Percentiles rank a stretch among this genome's conserved stretches.
phyloP scores from a whole-genome alignment of 805 yeast genomes.

The Saturnispora zaruensis region DNA sequence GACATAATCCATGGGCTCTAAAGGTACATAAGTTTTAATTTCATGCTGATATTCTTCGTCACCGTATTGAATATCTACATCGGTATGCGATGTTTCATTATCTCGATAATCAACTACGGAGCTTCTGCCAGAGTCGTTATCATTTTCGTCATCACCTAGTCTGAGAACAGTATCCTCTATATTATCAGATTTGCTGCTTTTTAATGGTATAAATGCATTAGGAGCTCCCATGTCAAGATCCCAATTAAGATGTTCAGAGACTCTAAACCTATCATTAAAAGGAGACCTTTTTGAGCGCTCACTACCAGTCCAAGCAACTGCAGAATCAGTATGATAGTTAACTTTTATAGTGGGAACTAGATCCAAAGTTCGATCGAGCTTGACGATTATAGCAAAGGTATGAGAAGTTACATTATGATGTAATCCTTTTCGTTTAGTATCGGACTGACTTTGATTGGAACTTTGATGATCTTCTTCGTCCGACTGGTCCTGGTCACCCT shows the following conservation, averaged over 20 bases:
- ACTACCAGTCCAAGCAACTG: conserved; percentile 38
- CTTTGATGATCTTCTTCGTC: conserved; percentile 10
- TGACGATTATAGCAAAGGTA: conserved; percentile 44
- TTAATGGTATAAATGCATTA: conserved; percentile 30
- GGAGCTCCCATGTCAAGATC: conserved; percentile 34
- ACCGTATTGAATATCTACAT: conserved; percentile 15
- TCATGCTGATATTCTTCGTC: conserved; percentile 23
- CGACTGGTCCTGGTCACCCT: conserved; percentile 16
- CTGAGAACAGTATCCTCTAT: conserved; percentile 14
- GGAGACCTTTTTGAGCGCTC: conserved; percentile 35
- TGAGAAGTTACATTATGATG: conserved; percentile 32
- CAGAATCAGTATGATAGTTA: conserved; percentile 36
- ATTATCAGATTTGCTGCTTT: conserved; percentile 10
- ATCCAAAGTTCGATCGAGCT: conserved; percentile 33
- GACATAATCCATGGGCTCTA: conserved; percentile 19
- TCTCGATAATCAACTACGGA: neutral
- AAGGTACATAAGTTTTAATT: conserved; percentile 18
- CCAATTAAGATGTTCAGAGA: conserved; percentile 35
- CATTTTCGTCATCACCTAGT: conserved; percentile 15
- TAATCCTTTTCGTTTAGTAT: neutral
- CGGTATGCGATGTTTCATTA: conserved; percentile 9
- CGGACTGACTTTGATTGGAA: neutral
- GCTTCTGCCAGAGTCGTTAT: neutral
- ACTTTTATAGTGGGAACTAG: conserved; percentile 32
- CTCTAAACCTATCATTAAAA: conserved; percentile 36